Conservation (phyloP, 2,329 filamentous ascomycete genomes). For the Pseudogymnoascus sp. region DNA sequence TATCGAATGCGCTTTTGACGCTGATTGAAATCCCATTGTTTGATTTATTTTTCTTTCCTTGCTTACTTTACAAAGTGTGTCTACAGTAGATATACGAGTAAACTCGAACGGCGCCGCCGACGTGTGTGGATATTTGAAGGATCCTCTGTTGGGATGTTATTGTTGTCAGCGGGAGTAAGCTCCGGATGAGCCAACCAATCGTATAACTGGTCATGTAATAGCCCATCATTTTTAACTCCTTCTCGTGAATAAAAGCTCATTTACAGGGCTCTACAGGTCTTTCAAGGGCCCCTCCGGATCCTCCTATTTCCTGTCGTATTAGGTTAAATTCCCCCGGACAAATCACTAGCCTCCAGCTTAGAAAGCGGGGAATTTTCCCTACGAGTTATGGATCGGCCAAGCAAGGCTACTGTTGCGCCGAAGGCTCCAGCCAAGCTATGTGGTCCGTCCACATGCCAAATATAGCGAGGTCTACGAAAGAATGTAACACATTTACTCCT, state of each 20-base stretch:
- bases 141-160: not conserved
- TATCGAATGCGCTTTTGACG: not conserved
- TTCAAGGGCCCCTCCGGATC: not conserved
- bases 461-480: not conserved
- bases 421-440: not conserved
- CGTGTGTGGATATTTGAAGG: too few relatives aligned
- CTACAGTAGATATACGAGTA: not conserved
- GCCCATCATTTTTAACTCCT: not conserved
- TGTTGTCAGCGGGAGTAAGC: too few relatives aligned
- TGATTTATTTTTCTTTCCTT: too few relatives aligned
- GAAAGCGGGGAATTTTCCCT: not conserved
- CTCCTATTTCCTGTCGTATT: not conserved
- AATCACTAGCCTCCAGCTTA: not conserved
- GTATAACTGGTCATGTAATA: too few relatives aligned
- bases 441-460: constrained; percentile 4
- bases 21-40: not conserved
- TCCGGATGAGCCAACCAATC: too few relatives aligned
- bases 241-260: not conserved
- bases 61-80: not conserved
- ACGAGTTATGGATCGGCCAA: not conserved
- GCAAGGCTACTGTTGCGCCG: not conserved
- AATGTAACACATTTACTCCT: not conserved
- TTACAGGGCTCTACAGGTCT: too few relatives aligned
- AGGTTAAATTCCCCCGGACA: not conserved
- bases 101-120: too few relatives aligned